These are phyloP conservation scores for Phytophthora citricola DNA, from an alignment of 352 stramenopile species.

Conservation along the genomic window DNA sequence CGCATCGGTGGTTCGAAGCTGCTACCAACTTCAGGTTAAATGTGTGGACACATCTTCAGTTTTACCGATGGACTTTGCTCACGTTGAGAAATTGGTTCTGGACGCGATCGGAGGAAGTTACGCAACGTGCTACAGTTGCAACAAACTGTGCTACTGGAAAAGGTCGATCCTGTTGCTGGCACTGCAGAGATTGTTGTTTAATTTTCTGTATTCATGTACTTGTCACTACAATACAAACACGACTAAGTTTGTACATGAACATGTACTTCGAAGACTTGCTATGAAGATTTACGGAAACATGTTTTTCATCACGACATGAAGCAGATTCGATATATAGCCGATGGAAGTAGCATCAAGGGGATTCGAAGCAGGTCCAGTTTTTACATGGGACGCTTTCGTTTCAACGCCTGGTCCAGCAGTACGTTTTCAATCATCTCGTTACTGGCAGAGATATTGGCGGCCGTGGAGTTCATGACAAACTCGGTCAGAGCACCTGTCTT, in stretches of 20 bases:
- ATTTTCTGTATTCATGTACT: not conserved
- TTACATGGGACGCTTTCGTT: slow-evolving; percentile 13
- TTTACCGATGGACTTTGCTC: slow-evolving; percentile 13
- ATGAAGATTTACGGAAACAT: no score
- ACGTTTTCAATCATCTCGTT: slow-evolving; percentile 49
- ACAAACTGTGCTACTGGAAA: slow-evolving; percentile 26
- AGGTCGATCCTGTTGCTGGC: not conserved
- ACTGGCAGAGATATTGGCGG: slow-evolving; percentile 40
- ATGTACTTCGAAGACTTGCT: no score
- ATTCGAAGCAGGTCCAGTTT: not conserved
- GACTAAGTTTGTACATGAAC: no score
- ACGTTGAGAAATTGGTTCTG: slow-evolving; percentile 26
- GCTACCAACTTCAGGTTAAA: slow-evolving; percentile 32
- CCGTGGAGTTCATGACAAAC: slow-evolving; percentile 41
- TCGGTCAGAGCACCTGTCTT: slow-evolving; percentile 41
- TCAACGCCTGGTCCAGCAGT: slow-evolving; percentile 38
- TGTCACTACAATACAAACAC: no score
- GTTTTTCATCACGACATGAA: not conserved
- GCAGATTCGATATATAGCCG: no score
- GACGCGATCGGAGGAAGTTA: slow-evolving; percentile 24
- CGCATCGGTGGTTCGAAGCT: slow-evolving; percentile 32
- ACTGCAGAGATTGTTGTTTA: not conserved
- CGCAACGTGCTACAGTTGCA: slow-evolving; percentile 25
- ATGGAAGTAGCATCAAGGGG: no score
- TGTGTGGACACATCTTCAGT: slow-evolving; percentile 14